Evolutionary conservation across 2,329 filamentous ascomycete species (phyloP), one percentile per base, ranked within the genome.

Genomic region (Apiospora kogelbergensis): DNA sequence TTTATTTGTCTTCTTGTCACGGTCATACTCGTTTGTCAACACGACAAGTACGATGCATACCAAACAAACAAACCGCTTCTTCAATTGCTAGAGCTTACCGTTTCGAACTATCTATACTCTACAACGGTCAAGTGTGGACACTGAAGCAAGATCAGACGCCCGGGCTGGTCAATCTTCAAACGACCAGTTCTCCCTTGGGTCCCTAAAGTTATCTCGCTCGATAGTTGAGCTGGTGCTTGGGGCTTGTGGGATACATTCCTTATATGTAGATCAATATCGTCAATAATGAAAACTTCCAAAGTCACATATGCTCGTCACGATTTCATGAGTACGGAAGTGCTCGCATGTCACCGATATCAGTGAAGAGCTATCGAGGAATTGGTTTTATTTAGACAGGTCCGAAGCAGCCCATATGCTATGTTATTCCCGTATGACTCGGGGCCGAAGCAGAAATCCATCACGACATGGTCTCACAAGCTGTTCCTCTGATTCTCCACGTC

Each of bases 91-190:
- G 88, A 90, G 87, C 88, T 88, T 89, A 86, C 83, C 88, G 87
- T 81, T 82, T 84, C 78, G 79, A 81, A 30, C 30, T 37, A 60
- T 60, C 53, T 30, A 60, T 37, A 60, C 53, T 60, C 82, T 80
- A 88, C 83, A 84, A 83, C 86, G 87, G 79, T 84, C 85, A 88
- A 87, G 88, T 90, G 88, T 90, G 88, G 88, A 90, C 88, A 89
- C 81, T 89, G 88, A 90, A 90, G 88, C 88, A 84, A 90, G 74
- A 90, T 81, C 70, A 81, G 86, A 82, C n/a, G 37, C 37, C 41
- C 41, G 82, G 74, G 68, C 67, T 70, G 64, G 64, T 70, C 64
- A 68, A 69, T 68, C 60, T 24, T 68, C 40, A 42, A 42, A 42
- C 40, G 53, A 33, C 37, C 48, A 40, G 46, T 63, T 46, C 45